Conservation (phyloP, 108 stramenopile genomes). For the Skeletonema costatum region DNA sequence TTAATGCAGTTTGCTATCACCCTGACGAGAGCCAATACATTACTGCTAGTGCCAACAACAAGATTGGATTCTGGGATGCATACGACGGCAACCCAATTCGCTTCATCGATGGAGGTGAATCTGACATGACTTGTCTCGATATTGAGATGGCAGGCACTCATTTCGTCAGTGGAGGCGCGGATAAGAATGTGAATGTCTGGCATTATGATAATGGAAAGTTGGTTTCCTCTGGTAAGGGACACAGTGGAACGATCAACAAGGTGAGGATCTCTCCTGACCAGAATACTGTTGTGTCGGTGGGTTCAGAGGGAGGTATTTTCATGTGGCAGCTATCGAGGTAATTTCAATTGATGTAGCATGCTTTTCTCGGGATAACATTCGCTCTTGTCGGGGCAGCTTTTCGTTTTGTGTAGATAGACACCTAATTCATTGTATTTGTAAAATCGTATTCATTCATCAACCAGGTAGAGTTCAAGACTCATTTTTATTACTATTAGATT, state of each 20-base stretch:
- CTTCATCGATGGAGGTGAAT: conserved; percentile 80
- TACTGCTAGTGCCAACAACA: conserved; percentile 84
- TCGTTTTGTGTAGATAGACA: too few relatives aligned
- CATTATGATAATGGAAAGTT: conserved; percentile 84
- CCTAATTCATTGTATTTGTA: too few relatives aligned
- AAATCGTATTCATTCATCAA: too few relatives aligned
- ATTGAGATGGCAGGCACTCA: conserved; percentile 63
- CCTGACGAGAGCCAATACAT: conserved; percentile 90
- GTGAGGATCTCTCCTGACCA: conserved; percentile 76
- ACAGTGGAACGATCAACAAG: conserved; percentile 68
- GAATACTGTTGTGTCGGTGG: conserved; percentile 70
- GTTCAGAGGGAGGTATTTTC: conserved; percentile 85
- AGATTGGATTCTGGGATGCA: conserved; percentile 91
- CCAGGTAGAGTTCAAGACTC: background rate
- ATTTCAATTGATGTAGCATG: too few relatives aligned
- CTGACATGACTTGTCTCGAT: conserved; percentile 75
- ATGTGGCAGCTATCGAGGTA: conserved; percentile 56
- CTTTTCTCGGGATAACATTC: too few relatives aligned
- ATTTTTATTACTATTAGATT: conserved; percentile 4
- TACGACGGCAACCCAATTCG: conserved; percentile 82
- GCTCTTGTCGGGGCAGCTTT: too few relatives aligned
- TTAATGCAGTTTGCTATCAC: conserved; percentile 73
- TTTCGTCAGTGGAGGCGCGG: conserved; percentile 81
- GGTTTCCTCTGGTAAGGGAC: conserved; percentile 65
- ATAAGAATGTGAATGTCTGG: conserved; percentile 83